Base-by-base conservation (phyloP, 2,329 filamentous ascomycete species). In the Ophiocordyceps polyrhachis-furcata region DNA sequence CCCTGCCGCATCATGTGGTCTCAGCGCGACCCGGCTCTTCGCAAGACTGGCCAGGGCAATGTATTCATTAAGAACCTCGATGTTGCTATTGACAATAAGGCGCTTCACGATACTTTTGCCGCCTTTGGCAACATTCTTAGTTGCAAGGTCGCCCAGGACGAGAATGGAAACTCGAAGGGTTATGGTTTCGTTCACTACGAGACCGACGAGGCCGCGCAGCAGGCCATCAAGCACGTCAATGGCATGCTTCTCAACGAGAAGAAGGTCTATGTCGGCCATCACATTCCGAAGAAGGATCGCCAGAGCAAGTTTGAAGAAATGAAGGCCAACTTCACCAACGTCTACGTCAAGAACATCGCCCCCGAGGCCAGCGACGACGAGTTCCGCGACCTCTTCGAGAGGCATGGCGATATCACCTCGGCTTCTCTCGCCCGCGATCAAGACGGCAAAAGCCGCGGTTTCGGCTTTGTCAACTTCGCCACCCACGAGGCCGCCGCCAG, bases 1-100 rank as follows among this genome's bases (percentile, higher is more conserved):
- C 89, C 91, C 49, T 98, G 91, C 83, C 89, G 91, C 61, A 98
- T 98, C 71, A 98, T 98, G 91, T 98, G 91, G 91, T 98, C 91
- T 53, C 91, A 98, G 77, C 91, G 91, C 66, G 91, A 98, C 68
- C 91, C 91, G 53, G 89, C 89, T 63, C 81, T 98, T 58, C 91
- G 91, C 73, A 98, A 98, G 81, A 98, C 87, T 56, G 91, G 91
- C 54, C 87, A 95, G 70, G 91, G 91, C 65, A 98, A 98, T 62
- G 89, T 98, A 58, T 98, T 98, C 77, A 98, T 98, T 79, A 98
- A 98, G 82, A 98, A 98, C 73, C 75, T 98, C 53, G 91, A 98
- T 66, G 82, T 81, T 55, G 91, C 91, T 57, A 98, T 98, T 59
- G 91, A 98, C 71, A 98, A 98, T 82, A 98, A 98, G 79, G 91